A percentile compares a stretch with the other conserved stretches of the same genome.
phyloP scores from a whole-genome alignment of 352 stramenopile species.

The Pythium vanterpoolii region DNA sequence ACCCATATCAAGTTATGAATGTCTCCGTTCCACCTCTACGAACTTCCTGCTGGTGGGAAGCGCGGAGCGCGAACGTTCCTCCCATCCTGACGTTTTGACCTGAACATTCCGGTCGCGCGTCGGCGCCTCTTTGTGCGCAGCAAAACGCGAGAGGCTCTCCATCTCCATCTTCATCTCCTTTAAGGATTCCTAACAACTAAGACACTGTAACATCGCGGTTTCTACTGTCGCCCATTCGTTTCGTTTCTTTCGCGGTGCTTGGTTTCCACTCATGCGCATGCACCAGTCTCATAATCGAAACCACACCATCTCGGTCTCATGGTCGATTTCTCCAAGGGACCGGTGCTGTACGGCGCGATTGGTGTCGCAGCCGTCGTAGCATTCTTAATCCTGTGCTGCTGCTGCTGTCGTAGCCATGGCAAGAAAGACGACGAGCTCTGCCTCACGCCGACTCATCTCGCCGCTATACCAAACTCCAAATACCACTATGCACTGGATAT shows the following conservation, averaged over 20 bases:
- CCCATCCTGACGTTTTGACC: no score
- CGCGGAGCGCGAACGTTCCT: neutral
- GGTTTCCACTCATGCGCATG: neutral
- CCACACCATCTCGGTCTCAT: neutral
- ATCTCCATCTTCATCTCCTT: no score
- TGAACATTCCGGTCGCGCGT: no score
- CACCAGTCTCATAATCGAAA: neutral
- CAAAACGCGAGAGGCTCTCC: no score
- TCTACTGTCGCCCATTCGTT: no score
- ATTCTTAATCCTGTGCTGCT: slow-evolving; percentile 7
- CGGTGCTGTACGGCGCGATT: slow-evolving; percentile 7
- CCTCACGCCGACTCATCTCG: neutral
- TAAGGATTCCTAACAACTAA: no score
- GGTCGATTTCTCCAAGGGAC: slow-evolving; percentile 10
- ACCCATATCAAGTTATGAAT: neutral
- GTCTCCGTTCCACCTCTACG: neutral
- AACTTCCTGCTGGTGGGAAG: neutral
- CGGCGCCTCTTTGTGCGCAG: no score
- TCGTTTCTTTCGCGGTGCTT: neutral
- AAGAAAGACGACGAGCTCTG: neutral
- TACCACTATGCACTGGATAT: neutral
- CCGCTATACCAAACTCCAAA: neutral
- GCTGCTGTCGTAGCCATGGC: slow-evolving; percentile 3
- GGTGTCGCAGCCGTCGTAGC: slow-evolving; percentile 1
- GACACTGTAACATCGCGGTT: no score